These are phyloP conservation scores for Cadophora luteo-olivacea DNA, from an alignment of 2,329 filamentous ascomycete genomes.

Conservation along the genomic window DNA sequence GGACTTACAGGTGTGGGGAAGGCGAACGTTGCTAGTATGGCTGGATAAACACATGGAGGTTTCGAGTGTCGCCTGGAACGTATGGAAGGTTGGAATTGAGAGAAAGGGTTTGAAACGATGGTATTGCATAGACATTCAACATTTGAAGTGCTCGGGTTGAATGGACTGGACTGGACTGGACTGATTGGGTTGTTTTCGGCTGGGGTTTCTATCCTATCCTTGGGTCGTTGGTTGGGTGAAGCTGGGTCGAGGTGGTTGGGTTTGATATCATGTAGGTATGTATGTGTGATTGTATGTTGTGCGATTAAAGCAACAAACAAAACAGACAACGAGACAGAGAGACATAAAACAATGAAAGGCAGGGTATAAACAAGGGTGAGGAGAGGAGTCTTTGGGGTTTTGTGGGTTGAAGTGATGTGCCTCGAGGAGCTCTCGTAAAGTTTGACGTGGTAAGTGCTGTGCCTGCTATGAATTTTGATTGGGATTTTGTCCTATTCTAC, in stretches of 20 bases:
- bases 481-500: too few relatives aligned
- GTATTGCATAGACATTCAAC: constrained; percentile 31
- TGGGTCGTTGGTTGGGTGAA: background rate
- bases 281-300: too few relatives aligned
- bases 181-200: constrained; percentile 1
- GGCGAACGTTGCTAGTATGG: constrained; percentile 32
- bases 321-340: too few relatives aligned
- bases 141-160: constrained; percentile 37
- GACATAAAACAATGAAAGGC: too few relatives aligned
- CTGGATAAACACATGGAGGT: constrained; percentile 31
- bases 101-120: background rate
- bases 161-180: background rate
- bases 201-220: background rate
- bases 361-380: too few relatives aligned
- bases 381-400: too few relatives aligned
- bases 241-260: background rate
- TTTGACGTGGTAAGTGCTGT: too few relatives aligned
- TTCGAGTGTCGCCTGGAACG: too few relatives aligned
- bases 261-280: constrained; percentile 1
- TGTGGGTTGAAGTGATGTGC: too few relatives aligned
- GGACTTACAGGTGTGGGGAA: background rate
- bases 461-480: too few relatives aligned
- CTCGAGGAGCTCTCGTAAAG: too few relatives aligned
- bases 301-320: too few relatives aligned
- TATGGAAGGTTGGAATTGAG: background rate